Conservation (phyloP, 2,329 filamentous ascomycete genomes). For the Rutstroemia sp. region DNA sequence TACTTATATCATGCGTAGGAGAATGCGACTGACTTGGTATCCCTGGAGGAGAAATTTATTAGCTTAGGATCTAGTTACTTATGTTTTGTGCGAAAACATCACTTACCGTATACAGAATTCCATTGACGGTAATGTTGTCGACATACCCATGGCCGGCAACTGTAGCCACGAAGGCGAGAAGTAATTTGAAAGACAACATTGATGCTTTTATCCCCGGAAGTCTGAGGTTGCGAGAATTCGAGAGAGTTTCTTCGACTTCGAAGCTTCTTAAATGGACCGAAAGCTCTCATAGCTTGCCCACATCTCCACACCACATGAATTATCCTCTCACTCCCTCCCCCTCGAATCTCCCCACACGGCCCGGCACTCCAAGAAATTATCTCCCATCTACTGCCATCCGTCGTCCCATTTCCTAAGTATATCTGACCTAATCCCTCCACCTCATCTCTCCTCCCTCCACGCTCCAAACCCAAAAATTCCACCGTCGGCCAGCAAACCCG, state of each 20-base stretch:
- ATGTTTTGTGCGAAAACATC: accelerated
- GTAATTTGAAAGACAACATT: slow-evolving; percentile 5
- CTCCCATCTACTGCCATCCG: not conserved
- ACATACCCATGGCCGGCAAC: slow-evolving; percentile 19
- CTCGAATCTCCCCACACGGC: not conserved
- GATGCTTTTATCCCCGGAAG: not conserved
- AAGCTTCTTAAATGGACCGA: not conserved
- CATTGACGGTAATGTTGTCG: slow-evolving; percentile 22
- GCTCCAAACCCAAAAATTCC: not conserved
- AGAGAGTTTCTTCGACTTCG: not conserved
- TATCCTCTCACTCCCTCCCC: not conserved
- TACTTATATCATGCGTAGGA: not conserved
- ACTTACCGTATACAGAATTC: slow-evolving; percentile 11
- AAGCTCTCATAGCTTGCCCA: too few relatives aligned
- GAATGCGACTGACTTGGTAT: slow-evolving; percentile 29
- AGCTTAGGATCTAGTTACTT: not conserved
- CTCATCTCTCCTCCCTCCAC: not conserved
- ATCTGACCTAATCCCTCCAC: not conserved
- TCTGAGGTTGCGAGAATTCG: not conserved
- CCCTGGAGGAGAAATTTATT: not conserved
- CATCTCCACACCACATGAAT: not conserved
- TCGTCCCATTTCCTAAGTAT: not conserved
- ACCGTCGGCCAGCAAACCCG: slow-evolving; percentile 6
- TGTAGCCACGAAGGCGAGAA: slow-evolving; percentile 11
- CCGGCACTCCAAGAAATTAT: not conserved